These are phyloP conservation scores for Pugionium dolabratum DNA, from an alignment of 345 rosid genomes.

Conservation along the genomic window DNA sequence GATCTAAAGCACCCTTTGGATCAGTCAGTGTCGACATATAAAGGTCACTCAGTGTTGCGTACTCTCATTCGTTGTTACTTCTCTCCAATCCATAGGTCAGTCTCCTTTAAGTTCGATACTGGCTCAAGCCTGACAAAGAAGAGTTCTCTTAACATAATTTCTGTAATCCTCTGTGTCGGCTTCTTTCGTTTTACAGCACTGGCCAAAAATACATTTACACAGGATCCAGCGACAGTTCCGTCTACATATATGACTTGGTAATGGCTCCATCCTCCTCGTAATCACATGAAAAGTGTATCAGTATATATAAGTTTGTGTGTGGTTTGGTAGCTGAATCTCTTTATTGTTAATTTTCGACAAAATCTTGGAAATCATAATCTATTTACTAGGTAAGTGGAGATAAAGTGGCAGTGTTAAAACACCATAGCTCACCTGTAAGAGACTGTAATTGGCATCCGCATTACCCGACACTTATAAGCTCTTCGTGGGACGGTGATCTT, in stretches of 20 bases:
- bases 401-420: slow-evolving; percentile 61
- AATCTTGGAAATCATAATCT: slow-evolving; percentile 9
- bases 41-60: slow-evolving; percentile 86
- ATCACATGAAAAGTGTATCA: background rate
- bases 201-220: slow-evolving; percentile 92
- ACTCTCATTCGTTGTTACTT: slow-evolving; percentile 96
- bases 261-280: slow-evolving; percentile 10
- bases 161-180: slow-evolving; percentile 4
- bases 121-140: slow-evolving; percentile 9
- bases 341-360: slow-evolving; percentile 6
- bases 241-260: slow-evolving; percentile 86
- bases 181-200: slow-evolving; percentile 54
- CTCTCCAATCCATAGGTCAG: slow-evolving; percentile 76
- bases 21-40: slow-evolving; percentile 74
- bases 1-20: slow-evolving; percentile 69
- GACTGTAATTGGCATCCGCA: slow-evolving; percentile 93
- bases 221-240: slow-evolving; percentile 77
- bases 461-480: slow-evolving; percentile 81
- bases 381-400: slow-evolving; percentile 65
- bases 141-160: background rate
- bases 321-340: background rate
- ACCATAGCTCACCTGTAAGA: slow-evolving; percentile 77
- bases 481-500: slow-evolving; percentile 91
- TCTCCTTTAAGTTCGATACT: background rate
- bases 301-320: no score